A percentile compares a stretch with the other conserved stretches of the same genome.
These are phyloP conservation scores for Triticum urartu DNA, from an alignment of 176 grass and related monocot species.

Conservation along the genomic window DNA sequence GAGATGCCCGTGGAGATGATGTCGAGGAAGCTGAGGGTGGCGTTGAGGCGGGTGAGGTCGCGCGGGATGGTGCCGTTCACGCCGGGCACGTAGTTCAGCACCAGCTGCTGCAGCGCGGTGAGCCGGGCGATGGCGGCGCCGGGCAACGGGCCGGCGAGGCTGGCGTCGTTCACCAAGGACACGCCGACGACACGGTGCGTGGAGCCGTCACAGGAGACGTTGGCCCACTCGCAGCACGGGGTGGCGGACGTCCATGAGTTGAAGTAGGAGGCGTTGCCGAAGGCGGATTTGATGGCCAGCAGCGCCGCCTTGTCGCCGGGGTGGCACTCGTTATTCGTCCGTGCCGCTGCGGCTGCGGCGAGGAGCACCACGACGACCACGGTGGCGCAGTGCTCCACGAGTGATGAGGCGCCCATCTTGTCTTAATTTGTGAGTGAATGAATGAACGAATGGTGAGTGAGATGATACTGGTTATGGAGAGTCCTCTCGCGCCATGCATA, in stretches of 20 bases:
- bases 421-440: not conserved
- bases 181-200: not conserved
- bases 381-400: not conserved
- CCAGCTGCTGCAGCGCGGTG: not conserved
- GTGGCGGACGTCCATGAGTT: not conserved
- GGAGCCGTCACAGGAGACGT: not conserved
- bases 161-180: not conserved
- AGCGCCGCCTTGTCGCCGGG: not conserved
- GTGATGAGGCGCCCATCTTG: not conserved
- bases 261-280: not conserved
- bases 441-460: not conserved
- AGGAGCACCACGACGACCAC: not conserved
- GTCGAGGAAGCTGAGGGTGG: not conserved
- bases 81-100: not conserved
- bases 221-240: not conserved
- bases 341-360: not conserved
- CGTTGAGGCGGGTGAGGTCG: not conserved
- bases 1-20: not conserved
- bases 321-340: not conserved
- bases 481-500: not conserved
- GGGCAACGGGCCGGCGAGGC: not conserved
- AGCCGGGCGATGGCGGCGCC: not conserved
- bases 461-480: not conserved
- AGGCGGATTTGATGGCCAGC: not conserved
- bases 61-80: not conserved